Percentiles rank a stretch among this genome's conserved stretches.
phyloP scores from a whole-genome alignment of 2,329 filamentous ascomycete genomes.

The Ramichloridium luteum region DNA sequence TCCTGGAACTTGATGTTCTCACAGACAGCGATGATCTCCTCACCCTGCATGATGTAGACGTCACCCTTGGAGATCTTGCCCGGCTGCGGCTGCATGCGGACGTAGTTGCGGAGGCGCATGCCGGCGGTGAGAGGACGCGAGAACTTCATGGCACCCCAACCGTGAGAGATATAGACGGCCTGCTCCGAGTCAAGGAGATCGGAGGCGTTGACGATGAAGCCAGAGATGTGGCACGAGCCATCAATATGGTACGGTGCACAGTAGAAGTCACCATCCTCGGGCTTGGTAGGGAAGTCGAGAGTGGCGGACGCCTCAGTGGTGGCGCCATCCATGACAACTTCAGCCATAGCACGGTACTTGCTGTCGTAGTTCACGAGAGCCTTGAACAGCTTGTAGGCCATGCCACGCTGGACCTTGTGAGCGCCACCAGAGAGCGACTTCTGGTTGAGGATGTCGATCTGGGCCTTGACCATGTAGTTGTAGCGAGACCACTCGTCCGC shows the following conservation, averaged over 20 bases:
- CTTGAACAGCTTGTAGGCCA: slow-evolving; percentile 65
- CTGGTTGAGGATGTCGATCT: slow-evolving; percentile 53
- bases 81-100: slow-evolving; percentile 47
- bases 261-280: slow-evolving; percentile 43
- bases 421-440: slow-evolving; percentile 54
- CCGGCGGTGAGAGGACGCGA: slow-evolving; percentile 31
- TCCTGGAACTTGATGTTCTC: slow-evolving; percentile 54
- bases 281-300: slow-evolving; percentile 43
- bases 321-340: slow-evolving; percentile 46
- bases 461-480: slow-evolving; percentile 45
- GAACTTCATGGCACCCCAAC: slow-evolving; percentile 47
- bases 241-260: slow-evolving; percentile 50
- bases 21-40: slow-evolving; percentile 46
- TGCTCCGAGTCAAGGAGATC: slow-evolving; percentile 47
- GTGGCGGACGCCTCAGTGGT: slow-evolving; percentile 43
- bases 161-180: slow-evolving; percentile 50
- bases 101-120: slow-evolving; percentile 46
- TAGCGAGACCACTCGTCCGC: slow-evolving; percentile 54
- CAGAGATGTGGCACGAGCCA: slow-evolving; percentile 44
- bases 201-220: slow-evolving; percentile 49
- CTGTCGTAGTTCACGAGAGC: slow-evolving; percentile 45
- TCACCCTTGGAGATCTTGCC: slow-evolving; percentile 46
- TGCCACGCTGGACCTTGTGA: slow-evolving; percentile 60
- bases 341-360: slow-evolving; percentile 46
- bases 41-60: slow-evolving; percentile 48